Percentiles rank a stretch among this genome's conserved stretches.
Evolutionary conservation across 2,329 filamentous ascomycete species (phyloP).

Genomic region (Bipolaris bicolor): DNA sequence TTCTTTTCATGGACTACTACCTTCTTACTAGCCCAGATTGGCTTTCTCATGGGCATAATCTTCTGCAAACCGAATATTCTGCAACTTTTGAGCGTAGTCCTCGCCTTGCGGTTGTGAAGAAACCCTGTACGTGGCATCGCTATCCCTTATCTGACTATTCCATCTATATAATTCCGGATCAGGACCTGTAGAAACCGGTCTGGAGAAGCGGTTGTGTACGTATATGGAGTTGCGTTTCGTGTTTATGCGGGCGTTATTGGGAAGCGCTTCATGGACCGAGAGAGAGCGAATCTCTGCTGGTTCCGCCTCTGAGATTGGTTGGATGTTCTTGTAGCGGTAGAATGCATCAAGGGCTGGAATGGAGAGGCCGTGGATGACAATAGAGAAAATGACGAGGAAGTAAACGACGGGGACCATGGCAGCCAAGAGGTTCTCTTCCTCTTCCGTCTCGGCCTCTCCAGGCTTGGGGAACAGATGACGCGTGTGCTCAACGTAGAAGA

Average conservation of each 20-base stretch:
- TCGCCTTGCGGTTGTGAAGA: background rate
- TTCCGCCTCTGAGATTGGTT: constrained; percentile 51
- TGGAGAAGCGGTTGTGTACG: constrained; percentile 58
- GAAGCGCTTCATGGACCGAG: constrained; percentile 46
- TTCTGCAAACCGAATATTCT: constrained; percentile 6
- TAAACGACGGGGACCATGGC: constrained; percentile 56
- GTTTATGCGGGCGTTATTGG: constrained; percentile 51
- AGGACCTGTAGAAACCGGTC: constrained; percentile 18
- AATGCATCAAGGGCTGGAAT: constrained; percentile 54
- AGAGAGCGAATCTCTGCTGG: constrained; percentile 42
- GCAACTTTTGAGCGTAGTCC: constrained; percentile 5
- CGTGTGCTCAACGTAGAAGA: constrained; percentile 56
- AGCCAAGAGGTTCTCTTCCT: constrained; percentile 50
- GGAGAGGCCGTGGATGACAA: constrained; percentile 57
- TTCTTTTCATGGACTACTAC: background rate
- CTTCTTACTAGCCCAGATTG: background rate
- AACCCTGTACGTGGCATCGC: constrained; percentile 7
- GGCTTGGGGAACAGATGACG: constrained; percentile 52
- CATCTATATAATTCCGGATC: constrained; percentile 17
- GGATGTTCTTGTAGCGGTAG: constrained; percentile 50
- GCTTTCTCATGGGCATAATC: constrained; percentile 8
- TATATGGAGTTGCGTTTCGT: constrained; percentile 41
- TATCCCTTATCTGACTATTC: constrained; percentile 9
- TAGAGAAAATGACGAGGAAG: constrained; percentile 55
- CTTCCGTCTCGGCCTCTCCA: constrained; percentile 48